These are phyloP conservation scores for Aquilaria agallochum DNA, from an alignment of 441 rosid species.

Conservation along the genomic window DNA sequence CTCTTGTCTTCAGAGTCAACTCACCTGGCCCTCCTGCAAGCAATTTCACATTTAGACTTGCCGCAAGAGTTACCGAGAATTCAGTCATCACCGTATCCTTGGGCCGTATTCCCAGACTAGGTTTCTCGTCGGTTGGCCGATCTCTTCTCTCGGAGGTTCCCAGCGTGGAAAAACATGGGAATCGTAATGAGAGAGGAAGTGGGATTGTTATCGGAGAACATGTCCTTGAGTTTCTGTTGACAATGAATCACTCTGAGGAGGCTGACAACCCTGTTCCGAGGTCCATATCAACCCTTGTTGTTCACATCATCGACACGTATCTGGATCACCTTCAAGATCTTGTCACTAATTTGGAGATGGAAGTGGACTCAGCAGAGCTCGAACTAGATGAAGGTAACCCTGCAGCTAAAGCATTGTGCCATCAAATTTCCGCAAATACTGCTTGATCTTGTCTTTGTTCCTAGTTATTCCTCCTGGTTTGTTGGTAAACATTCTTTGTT, in stretches of 20 bases:
- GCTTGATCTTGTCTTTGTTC: too few species aligned
- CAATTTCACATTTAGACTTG: conserved; percentile 67
- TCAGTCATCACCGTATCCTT: conserved; percentile 85
- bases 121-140: conserved; percentile 62
- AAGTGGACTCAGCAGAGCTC: conserved; percentile 70
- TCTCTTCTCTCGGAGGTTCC: conserved; percentile 85
- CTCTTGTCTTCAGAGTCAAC: conserved; percentile 82
- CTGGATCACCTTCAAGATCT: conserved; percentile 85
- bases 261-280: conserved; percentile 86
- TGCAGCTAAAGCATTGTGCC: too few species aligned
- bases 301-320: conserved; percentile 75
- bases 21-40: conserved; percentile 77
- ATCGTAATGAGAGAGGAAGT: conserved; percentile 42
- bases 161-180: conserved; percentile 52
- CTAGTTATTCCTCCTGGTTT: too few species aligned
- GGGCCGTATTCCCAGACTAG: conserved; percentile 80
- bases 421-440: background rate
- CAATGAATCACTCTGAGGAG: conserved; percentile 92
- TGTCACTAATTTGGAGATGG: conserved; percentile 78
- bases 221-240: conserved; percentile 80
- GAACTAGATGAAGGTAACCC: conserved; percentile 73
- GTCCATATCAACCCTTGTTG: conserved; percentile 73
- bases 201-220: conserved; percentile 80
- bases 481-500: too few species aligned
- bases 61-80: conserved; percentile 76